These are phyloP conservation scores for Smittium mucronatum DNA, from an alignment of 371 early-diverging fungal genomes.

Conservation along the genomic window DNA sequence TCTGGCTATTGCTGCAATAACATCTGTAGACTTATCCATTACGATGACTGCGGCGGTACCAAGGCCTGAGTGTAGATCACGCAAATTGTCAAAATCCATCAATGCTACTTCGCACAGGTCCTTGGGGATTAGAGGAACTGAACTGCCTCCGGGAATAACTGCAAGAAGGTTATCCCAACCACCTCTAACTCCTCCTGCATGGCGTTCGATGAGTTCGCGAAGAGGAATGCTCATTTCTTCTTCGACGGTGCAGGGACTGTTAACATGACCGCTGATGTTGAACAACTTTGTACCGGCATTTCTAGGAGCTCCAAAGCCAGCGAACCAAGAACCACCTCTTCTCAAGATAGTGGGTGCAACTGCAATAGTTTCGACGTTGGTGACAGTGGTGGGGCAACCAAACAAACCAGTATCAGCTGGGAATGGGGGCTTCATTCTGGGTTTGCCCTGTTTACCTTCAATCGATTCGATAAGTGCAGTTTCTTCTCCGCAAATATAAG, in stretches of 20 bases:
- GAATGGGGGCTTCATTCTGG: conserved; percentile 96
- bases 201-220: conserved; percentile 85
- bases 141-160: conserved; percentile 93
- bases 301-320: conserved; percentile 80
- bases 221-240: conserved; percentile 96
- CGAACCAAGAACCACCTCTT: conserved; percentile 89
- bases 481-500: conserved; percentile 97
- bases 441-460: conserved; percentile 96
- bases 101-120: conserved; percentile 77
- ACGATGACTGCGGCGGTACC: conserved; percentile 95
- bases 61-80: conserved; percentile 83
- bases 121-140: conserved; percentile 84
- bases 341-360: conserved; percentile 93
- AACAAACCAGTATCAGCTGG: conserved; percentile 96
- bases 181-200: conserved; percentile 91
- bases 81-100: conserved; percentile 97
- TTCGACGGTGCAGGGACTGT: conserved; percentile 93
- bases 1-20: conserved; percentile 82
- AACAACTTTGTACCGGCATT: conserved; percentile 95
- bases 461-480: conserved; percentile 93
- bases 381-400: conserved; percentile 97
- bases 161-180: conserved; percentile 98
- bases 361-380: conserved; percentile 95
- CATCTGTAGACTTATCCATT: conserved; percentile 92
- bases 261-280: conserved; percentile 94